These are phyloP conservation scores for Passalora sequoiae DNA, from an alignment of 2,329 filamentous ascomycete genomes.

Conservation along the genomic window DNA sequence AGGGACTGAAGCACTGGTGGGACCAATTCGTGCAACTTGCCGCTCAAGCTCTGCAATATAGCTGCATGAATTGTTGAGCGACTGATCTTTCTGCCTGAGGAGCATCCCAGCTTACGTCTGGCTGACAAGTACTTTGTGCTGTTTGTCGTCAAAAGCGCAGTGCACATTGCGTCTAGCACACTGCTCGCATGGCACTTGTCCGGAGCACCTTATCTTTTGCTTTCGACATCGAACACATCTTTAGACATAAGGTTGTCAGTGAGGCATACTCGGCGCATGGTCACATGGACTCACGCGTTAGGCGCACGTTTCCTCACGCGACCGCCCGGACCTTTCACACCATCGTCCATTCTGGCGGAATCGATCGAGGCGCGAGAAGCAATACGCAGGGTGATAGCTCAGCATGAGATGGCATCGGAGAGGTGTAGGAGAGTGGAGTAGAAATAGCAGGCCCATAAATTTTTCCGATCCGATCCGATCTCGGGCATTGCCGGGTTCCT, in stretches of 20 bases:
- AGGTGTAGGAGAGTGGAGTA: not conserved
- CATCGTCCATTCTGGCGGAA: not conserved
- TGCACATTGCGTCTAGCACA: conserved; percentile 42
- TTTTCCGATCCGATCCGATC: too few species aligned
- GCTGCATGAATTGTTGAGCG: too few species aligned
- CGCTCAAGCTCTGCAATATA: conserved; percentile 19
- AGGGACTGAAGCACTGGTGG: not conserved
- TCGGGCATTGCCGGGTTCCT: too few species aligned
- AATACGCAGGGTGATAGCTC: not conserved
- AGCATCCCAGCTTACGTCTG: conserved; percentile 25
- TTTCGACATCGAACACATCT: conserved; percentile 44
- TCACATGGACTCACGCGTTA: conserved; percentile 10
- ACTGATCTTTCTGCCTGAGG: too few species aligned
- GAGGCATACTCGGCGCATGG: not conserved
- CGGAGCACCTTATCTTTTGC: conserved; percentile 46
- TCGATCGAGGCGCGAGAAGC: too few species aligned
- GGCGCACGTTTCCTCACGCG: conserved; percentile 12
- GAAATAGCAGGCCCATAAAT: too few species aligned
- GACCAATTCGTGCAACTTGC: conserved; percentile 10
- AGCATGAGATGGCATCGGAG: not conserved
- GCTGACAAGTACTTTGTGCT: conserved; percentile 48
- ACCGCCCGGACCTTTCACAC: conserved; percentile 2
- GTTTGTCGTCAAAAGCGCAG: conserved; percentile 44
- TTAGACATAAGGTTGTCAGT: not conserved
- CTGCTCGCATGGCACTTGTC: conserved; percentile 40